A percentile compares a stretch with the other conserved stretches of the same genome.
These are phyloP conservation scores for Aplosporella prunicola DNA, from an alignment of 2,329 filamentous ascomycete species.

Conservation along the genomic window DNA sequence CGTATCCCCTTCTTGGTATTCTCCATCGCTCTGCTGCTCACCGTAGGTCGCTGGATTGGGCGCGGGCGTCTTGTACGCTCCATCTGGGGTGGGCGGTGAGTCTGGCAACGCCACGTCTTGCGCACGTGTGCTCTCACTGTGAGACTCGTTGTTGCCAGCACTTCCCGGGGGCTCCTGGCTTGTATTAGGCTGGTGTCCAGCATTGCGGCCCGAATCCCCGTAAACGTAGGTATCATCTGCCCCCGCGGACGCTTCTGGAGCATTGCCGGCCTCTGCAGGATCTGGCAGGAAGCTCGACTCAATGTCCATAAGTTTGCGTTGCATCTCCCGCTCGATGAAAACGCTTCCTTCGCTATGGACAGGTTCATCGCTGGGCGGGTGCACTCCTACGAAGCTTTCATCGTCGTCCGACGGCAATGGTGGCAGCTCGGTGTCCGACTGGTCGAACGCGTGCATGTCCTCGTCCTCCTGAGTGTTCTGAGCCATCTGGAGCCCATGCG, in stretches of 20 bases:
- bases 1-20: constrained; percentile 19
- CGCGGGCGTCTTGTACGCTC: constrained; percentile 34
- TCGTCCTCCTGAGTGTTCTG: constrained; percentile 21
- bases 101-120: constrained; percentile 18
- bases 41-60: constrained; percentile 19
- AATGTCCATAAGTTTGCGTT: constrained; percentile 49
- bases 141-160: neutral
- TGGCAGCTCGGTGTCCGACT: constrained; percentile 30
- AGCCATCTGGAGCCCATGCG: constrained; percentile 17
- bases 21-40: constrained; percentile 14
- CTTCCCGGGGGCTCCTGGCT: constrained; percentile 2
- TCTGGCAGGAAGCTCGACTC: constrained; percentile 56
- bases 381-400: constrained; percentile 32
- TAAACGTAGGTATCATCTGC: constrained; percentile 36
- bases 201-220: constrained; percentile 10
- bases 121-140: constrained; percentile 5
- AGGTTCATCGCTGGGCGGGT: constrained; percentile 17
- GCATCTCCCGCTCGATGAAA: constrained; percentile 50
- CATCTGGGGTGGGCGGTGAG: constrained; percentile 30
- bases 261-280: constrained; percentile 35
- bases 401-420: constrained; percentile 31
- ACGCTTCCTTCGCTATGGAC: constrained; percentile 24
- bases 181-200: constrained; percentile 16
- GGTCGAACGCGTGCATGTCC: constrained; percentile 24
- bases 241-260: constrained; percentile 21